phyloP scores from a whole-genome alignment of 192 early-diverging fungal genomes.

The Jimgerdemannia flammicorona region DNA sequence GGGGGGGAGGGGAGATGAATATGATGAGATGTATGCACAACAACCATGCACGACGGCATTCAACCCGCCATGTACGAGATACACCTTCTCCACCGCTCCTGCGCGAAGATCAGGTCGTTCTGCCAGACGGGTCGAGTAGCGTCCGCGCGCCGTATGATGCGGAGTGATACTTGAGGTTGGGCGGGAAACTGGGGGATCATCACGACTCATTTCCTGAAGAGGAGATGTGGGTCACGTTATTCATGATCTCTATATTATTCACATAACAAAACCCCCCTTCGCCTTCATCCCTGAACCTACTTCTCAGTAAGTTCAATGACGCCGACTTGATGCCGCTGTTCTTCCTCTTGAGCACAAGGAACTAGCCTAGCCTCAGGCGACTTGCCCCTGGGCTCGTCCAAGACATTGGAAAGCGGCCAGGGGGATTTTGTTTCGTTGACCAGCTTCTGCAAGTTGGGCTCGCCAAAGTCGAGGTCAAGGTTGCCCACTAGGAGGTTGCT shows the following conservation, averaged over 20 bases:
- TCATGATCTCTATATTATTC: too few relatives aligned
- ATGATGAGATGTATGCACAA: too few relatives aligned
- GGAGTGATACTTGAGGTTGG: conserved; percentile 54
- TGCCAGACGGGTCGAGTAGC: conserved; percentile 35
- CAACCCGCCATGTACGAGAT: conserved; percentile 65
- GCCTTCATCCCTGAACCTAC: too few relatives aligned
- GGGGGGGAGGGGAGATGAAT: too few relatives aligned
- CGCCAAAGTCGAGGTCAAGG: conserved; percentile 74
- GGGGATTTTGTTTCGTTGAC: conserved; percentile 56
- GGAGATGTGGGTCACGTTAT: too few relatives aligned
- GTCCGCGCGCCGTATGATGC: too few relatives aligned
- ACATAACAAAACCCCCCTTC: too few relatives aligned
- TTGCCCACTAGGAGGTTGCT: conserved; percentile 63
- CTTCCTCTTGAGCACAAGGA: conserved; percentile 38
- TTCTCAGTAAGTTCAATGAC: conserved; percentile 65
- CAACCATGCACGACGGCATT: too few relatives aligned
- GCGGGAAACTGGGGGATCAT: conserved; percentile 59
- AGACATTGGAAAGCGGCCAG: conserved; percentile 68
- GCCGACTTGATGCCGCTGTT: conserved; percentile 48
- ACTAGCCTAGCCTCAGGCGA: conserved; percentile 26
- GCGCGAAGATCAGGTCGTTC: conserved; percentile 54
- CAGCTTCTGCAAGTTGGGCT: conserved; percentile 45
- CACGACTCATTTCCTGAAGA: conserved; percentile 65
- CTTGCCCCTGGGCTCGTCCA: conserved; percentile 31
- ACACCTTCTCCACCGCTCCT: conserved; percentile 44